phyloP scores from a whole-genome alignment of 1,284 basidiomycete species.

The Leccinum pachyderme region DNA sequence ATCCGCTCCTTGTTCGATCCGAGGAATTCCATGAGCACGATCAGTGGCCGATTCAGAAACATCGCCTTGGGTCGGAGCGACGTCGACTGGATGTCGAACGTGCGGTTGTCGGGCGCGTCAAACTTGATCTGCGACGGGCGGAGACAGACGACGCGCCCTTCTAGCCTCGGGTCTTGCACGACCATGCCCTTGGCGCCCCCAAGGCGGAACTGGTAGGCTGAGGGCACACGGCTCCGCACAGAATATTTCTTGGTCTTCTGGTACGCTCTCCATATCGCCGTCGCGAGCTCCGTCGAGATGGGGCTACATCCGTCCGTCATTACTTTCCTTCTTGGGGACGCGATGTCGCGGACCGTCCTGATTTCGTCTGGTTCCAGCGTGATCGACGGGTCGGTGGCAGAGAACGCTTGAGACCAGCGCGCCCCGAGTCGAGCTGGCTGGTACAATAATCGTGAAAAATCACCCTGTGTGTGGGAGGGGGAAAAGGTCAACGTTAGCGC shows the following conservation, averaged over 20 bases:
- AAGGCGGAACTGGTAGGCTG: conserved; percentile 41
- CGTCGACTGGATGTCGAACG: conserved; percentile 46
- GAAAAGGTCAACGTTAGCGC: conserved; percentile 1
- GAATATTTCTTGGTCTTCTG: conserved; percentile 22
- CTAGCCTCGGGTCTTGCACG: conserved; percentile 40
- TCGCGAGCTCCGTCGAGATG: conserved; percentile 38
- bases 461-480: conserved; percentile 29
- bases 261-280: conserved; percentile 34
- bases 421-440: conserved; percentile 50
- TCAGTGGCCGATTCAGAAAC: conserved; percentile 45
- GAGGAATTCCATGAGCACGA: conserved; percentile 44
- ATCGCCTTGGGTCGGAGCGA: conserved; percentile 40
- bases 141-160: conserved; percentile 37
- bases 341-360: conserved; percentile 25
- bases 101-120: conserved; percentile 36
- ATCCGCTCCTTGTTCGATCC: conserved; percentile 35
- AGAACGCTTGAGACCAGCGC: conserved; percentile 53
- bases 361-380: conserved; percentile 36
- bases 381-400: conserved; percentile 46
- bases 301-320: conserved; percentile 51
- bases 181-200: conserved; percentile 48
- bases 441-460: conserved; percentile 36
- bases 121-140: conserved; percentile 52
- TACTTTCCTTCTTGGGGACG: conserved; percentile 22
- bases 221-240: conserved; percentile 26